A percentile compares a stretch with the other conserved stretches of the same genome.
These are phyloP conservation scores for Podila epicladia DNA, from an alignment of 192 early-diverging fungal species.

Conservation along the genomic window DNA sequence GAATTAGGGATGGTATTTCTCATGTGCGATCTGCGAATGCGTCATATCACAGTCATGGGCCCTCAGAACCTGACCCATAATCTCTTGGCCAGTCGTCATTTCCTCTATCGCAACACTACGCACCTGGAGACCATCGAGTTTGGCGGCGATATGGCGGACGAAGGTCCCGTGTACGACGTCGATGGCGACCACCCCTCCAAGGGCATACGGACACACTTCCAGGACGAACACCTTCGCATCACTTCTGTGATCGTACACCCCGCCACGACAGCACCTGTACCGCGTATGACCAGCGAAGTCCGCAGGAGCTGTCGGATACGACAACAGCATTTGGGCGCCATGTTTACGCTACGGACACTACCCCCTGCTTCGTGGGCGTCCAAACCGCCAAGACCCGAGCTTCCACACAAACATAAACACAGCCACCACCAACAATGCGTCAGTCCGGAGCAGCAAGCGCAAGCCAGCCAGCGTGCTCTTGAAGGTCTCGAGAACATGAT, in stretches of 20 bases:
- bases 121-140: constrained; percentile 3
- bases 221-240: background rate
- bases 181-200: no score
- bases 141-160: background rate
- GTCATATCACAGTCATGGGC: constrained; percentile 70
- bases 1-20: constrained; percentile 84
- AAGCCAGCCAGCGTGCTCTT: background rate
- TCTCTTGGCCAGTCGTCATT: constrained; percentile 76
- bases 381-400: no score
- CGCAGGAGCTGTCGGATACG: no score
- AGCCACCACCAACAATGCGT: no score
- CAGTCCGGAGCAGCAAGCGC: background rate
- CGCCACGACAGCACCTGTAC: no score
- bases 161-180: no score
- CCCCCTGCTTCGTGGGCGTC: no score
- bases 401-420: no score
- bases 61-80: constrained; percentile 80
- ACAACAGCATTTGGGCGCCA: no score
- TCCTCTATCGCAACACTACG: constrained; percentile 54
- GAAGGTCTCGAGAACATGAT: no score
- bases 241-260: background rate
- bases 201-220: background rate
- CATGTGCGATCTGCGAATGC: constrained; percentile 74
- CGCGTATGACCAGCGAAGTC: no score
- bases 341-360: no score